Base-by-base conservation (phyloP, 129 eudicot species). In the Pseudognaphalium luteoalbum region DNA sequence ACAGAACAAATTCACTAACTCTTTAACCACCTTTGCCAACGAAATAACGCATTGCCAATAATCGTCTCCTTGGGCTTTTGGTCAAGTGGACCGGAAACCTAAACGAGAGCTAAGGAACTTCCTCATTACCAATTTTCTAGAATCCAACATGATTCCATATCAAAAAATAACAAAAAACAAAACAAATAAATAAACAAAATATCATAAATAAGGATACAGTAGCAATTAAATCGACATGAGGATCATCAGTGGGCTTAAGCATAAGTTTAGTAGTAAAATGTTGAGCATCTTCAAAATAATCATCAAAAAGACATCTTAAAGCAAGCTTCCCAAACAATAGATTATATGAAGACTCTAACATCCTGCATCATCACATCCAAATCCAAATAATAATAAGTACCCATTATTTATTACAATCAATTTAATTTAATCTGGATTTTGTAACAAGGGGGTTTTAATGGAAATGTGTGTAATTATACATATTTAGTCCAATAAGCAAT, bases 201-300 rank as follows among this genome's bases (percentile, higher is more conserved):
- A 59, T 7, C 0, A 59, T 30, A 1, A 69, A n/a, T n/a, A n/a
- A 10, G 91, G 97, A 88, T 91, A 91, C 96, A 83, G 90, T 80
- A 56, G 97, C 97, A 71, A 84, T 78, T 66, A 89, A 78, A 84
- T 87, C 96, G 1, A 89, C 91, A 78, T 87, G 90, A 68, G 89
- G 96, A 78, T 91, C 97, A 80, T 91, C 97, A 50, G 86, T 85
- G 17, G 95, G 96, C 88, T 91, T 91, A 39, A 91, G 95, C 92
- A 91, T 82, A 64, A 91, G 85, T 67, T 85, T 88, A 30, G 97
- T 81, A 73, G 75, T 87, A 73, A 85, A 91, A 80, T 83, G 89
- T 74, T 85, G 85, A 4, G 89, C 87, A 72, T 77, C 90, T 80
- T 87, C 95, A 70, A 91, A 91, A 61, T 91, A 91, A 78, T 91